Percentiles rank a stretch among this genome's conserved stretches.
These are phyloP conservation scores for Agrocybe praecox DNA, from an alignment of 768 basidiomycete species.

Conservation along the genomic window DNA sequence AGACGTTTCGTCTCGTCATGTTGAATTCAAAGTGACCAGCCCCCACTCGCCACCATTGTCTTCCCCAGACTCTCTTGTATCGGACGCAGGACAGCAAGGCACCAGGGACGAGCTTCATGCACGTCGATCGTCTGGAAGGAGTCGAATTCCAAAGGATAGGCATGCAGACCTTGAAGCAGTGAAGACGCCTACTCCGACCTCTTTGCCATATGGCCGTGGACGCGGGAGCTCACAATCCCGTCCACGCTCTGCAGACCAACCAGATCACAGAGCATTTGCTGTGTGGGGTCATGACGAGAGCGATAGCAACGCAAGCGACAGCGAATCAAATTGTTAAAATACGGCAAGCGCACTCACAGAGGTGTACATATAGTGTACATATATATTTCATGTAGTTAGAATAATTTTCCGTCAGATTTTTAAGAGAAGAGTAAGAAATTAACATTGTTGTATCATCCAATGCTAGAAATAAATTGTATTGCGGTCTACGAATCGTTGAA, in stretches of 20 bases:
- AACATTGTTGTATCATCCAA: neutral
- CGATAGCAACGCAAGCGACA: slow-evolving; percentile 80
- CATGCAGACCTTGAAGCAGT: slow-evolving; percentile 55
- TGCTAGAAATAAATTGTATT: slow-evolving; percentile 70
- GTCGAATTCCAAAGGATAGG: slow-evolving; percentile 61
- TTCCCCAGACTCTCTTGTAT: slow-evolving; percentile 36
- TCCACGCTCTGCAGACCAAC: slow-evolving; percentile 39
- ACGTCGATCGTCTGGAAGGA: slow-evolving; percentile 44
- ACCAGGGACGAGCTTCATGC: slow-evolving; percentile 34
- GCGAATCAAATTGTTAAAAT: slow-evolving; percentile 15
- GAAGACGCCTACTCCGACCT: slow-evolving; percentile 64
- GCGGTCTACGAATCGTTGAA: slow-evolving; percentile 67
- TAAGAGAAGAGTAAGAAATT: neutral
- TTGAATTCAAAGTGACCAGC: slow-evolving; percentile 44
- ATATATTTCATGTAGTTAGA: neutral
- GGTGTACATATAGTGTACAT: neutral
- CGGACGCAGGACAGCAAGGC: slow-evolving; percentile 30
- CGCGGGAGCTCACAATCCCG: slow-evolving; percentile 31
- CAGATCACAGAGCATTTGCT: slow-evolving; percentile 67
- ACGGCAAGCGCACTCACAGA: neutral
- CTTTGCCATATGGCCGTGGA: slow-evolving; percentile 29
- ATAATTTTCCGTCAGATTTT: too few species aligned
- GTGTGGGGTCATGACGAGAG: slow-evolving; percentile 90
- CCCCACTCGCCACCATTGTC: slow-evolving; percentile 39
- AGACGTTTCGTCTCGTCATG: slow-evolving; percentile 47